A percentile compares a stretch with the other conserved stretches of the same genome.
These are phyloP conservation scores for Fusarium marasasianum DNA, from an alignment of 2,329 filamentous ascomycete genomes.

Conservation along the genomic window DNA sequence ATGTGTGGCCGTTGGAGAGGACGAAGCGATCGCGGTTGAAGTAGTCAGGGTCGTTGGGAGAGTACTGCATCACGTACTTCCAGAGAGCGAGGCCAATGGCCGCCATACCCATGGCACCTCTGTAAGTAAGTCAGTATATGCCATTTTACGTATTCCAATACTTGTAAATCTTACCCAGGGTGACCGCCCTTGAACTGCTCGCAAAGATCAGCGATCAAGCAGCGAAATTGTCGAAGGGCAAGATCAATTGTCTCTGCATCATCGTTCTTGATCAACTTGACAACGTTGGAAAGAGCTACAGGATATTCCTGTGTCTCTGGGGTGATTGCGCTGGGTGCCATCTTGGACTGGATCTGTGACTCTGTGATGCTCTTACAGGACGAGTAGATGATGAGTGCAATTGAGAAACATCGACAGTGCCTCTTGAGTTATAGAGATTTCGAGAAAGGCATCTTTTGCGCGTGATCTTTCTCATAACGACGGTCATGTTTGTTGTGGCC, in stretches of 20 bases:
- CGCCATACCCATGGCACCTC: conserved; percentile 66
- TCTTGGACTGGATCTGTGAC: not conserved
- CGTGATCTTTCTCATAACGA: conserved; percentile 4
- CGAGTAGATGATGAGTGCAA: not conserved
- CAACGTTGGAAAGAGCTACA: conserved; percentile 23
- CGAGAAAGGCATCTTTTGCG: conserved; percentile 6
- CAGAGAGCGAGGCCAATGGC: conserved; percentile 68
- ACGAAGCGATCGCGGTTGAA: conserved; percentile 72
- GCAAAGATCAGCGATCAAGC: conserved; percentile 73
- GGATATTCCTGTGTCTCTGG: conserved; percentile 31
- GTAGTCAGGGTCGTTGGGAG: conserved; percentile 62
- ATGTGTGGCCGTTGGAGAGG: conserved; percentile 68
- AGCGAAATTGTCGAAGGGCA: conserved; percentile 68
- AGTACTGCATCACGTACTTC: conserved; percentile 71
- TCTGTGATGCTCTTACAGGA: not conserved
- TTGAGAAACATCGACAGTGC: not conserved
- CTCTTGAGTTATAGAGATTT: conserved; percentile 11
- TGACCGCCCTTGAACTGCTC: conserved; percentile 77
- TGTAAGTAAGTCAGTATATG: conserved; percentile 7
- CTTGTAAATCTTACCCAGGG: conserved; percentile 61
- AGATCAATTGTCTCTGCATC: conserved; percentile 51
- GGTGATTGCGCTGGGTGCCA: conserved; percentile 40
- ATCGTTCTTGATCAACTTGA: conserved; percentile 41
- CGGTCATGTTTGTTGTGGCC: not conserved
- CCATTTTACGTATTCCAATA: not conserved